phyloP scores from a whole-genome alignment of 768 basidiomycete species.

The Kwoniella sp. region DNA sequence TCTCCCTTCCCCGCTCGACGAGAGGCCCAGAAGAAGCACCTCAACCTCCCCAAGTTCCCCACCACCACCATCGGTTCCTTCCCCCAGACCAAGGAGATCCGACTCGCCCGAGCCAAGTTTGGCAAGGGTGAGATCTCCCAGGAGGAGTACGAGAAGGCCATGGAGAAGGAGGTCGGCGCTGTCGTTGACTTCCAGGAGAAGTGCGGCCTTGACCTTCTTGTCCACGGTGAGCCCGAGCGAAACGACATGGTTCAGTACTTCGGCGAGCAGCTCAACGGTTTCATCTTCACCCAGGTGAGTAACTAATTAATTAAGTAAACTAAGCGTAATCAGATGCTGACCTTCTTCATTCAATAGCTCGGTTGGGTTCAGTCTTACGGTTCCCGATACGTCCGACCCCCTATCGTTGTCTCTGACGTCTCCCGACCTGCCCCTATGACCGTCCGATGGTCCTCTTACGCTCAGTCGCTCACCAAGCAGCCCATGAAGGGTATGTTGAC shows the following conservation, averaged over 20 bases:
- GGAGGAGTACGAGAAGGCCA: slow-evolving; percentile 91
- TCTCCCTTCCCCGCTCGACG: slow-evolving; percentile 83
- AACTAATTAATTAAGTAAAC: no score
- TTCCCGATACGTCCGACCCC: slow-evolving; percentile 98
- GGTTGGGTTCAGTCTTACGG: slow-evolving; percentile 99
- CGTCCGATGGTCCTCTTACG: slow-evolving; percentile 94
- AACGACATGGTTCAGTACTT: slow-evolving; percentile 99
- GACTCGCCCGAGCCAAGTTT: slow-evolving; percentile 91
- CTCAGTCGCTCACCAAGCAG: slow-evolving; percentile 85
- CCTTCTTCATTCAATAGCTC: slow-evolving; percentile 60
- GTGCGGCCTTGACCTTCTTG: slow-evolving; percentile 91
- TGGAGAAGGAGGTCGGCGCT: slow-evolving; percentile 92
- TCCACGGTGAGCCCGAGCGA: slow-evolving; percentile 98
- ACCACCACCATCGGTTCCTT: slow-evolving; percentile 98
- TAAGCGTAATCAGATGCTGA: no score
- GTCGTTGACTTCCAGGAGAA: slow-evolving; percentile 97
- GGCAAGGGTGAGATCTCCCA: slow-evolving; percentile 84
- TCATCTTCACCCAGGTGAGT: slow-evolving; percentile 77
- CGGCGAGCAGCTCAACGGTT: slow-evolving; percentile 89
- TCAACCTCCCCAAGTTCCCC: slow-evolving; percentile 93
- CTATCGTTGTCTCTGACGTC: slow-evolving; percentile 97
- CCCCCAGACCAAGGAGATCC: slow-evolving; percentile 99
- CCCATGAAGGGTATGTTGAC: slow-evolving; percentile 99
- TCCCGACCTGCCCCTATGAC: slow-evolving; percentile 91
- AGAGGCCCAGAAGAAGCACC: slow-evolving; percentile 81